Conservation (phyloP, 2,329 filamentous ascomycete species). For the Colletotrichum simmondsii region DNA sequence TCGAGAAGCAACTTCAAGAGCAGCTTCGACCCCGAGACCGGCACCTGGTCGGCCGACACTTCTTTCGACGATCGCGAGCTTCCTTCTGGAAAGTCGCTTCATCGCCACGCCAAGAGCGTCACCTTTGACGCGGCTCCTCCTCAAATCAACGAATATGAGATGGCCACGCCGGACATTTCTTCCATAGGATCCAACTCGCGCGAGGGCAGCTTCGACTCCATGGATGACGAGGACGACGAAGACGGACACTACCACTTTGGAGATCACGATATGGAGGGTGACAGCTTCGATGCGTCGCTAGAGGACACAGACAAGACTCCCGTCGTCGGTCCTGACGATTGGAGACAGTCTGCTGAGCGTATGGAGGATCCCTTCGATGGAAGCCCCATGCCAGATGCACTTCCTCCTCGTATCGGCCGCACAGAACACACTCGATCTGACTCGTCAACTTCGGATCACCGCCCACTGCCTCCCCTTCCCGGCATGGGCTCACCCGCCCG, state of each 20-base stretch:
- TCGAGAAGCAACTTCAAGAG: constrained; percentile 74
- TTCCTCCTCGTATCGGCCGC: constrained; percentile 55
- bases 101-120: constrained; percentile 93
- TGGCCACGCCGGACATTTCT: constrained; percentile 96
- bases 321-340: constrained; percentile 96
- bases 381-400: constrained; percentile 72
- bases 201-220: constrained; percentile 91
- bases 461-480: constrained; percentile 89
- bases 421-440: constrained; percentile 73
- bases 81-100: constrained; percentile 74
- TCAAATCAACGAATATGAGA: constrained; percentile 97
- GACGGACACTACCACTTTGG: constrained; percentile 61
- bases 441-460: constrained; percentile 78
- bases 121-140: constrained; percentile 96
- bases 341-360: constrained; percentile 70
- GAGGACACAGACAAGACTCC: constrained; percentile 98
- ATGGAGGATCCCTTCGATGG: constrained; percentile 76
- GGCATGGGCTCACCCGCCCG: constrained; percentile 59
- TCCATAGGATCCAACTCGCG: constrained; percentile 90
- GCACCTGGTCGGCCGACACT: constrained; percentile 75
- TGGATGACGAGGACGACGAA: constrained; percentile 73
- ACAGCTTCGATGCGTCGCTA: constrained; percentile 95
- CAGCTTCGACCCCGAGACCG: constrained; percentile 75
- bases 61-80: constrained; percentile 68
- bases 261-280: constrained; percentile 74